Evolutionary conservation across 371 early-diverging fungal species (phyloP), one percentile per base, ranked within the genome.

Genomic region (Rhizomucor miehei): DNA sequence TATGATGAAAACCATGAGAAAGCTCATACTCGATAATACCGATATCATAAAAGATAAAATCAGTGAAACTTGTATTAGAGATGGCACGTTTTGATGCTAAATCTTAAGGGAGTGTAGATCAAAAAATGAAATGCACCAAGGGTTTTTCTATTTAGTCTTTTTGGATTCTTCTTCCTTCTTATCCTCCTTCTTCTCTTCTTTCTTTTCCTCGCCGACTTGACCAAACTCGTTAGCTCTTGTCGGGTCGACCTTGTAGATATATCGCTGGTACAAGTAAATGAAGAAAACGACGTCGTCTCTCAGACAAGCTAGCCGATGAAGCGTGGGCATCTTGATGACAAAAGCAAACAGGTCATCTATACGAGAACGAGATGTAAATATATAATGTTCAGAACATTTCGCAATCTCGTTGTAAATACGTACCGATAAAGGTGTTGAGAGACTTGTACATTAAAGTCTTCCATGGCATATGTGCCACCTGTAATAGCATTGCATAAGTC

Each of bases 361-460:
- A n/a, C 8, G 17, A 47, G 48, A 40, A 45, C 47, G 24, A 6
- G 6, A 8, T 46, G 14, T 46, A 46, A 46, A 16, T 44, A 12
- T 14, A 5, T 17, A 16, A 16, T 19, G 10, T 3, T 47, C 14
- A 12, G 10, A 35, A 11, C 5, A 23, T 46, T 5, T 21, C n/a
- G n/a, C 48, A 29, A n/a, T n/a, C n/a, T n/a, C n/a, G n/a, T n/a
- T n/a, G n/a, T 23, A n/a, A 9, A 24, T n/a, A 35, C 44, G 56
- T 67, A 67, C 77, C 78, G 51, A 95, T 88, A 57, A 96, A 91
- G 0, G 97, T 96, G 73, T 92, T 93, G 35, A 96, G 71, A 0
- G 93, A 89, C 71, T 95, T 95, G 81, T 97, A 97, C 88, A 91
- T 92, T 62, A 95, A 82, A 2, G 93, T 92, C 60, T 86, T 87